Evolutionary conservation across 768 basidiomycete genomes (phyloP), one percentile per base, ranked within the genome.

Genomic region (Macrolepiota dolichaula): DNA sequence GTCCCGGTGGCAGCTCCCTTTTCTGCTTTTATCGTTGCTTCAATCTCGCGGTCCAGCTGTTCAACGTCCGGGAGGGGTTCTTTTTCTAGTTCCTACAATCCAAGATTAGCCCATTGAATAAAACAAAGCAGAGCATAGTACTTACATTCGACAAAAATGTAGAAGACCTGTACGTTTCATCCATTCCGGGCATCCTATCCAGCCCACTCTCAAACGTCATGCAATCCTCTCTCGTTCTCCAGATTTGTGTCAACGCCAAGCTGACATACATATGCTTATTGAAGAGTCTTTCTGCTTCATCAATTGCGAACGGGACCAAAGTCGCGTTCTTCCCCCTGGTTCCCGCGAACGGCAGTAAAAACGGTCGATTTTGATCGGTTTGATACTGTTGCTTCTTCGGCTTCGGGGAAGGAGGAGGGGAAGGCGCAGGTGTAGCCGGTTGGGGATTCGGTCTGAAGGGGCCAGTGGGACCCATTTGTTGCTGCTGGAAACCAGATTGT

Each of bases 301-400:
- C 94, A 62, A 99, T 94, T 3, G 95, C 94, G 71, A 89, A 95
- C 1, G 97, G 97, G 2, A 98, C 92, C n/a, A 92, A 77, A 44
- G 84, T 82, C 24, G 79, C 79, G 61, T 86, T 82, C 53, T 83
- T 81, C 29, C 84, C 77, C 56, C 73, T 79, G 52, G 73, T 80
- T n/a, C 86, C 83, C 5, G 94, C 92, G 71, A 97, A 99, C 0
- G 97, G 97, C 72, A 99, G 96, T 62, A 98, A 76, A 72, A 98
- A 99, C 1, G 97, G 96, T 12, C 92, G 82, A 50, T 77, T 86
- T 71, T 96, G 97, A 73, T 99, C 97, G 0, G 97, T 99, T 70
- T 98, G 97, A 72, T 94, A 99, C 71, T 96, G 94, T 70, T 96
- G 96, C 72, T 98, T 98, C 79, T 99, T 99, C 10, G 92, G 94